Conservation (phyloP, 2,329 filamentous ascomycete genomes). For the Phaeosphaeria sp. region DNA sequence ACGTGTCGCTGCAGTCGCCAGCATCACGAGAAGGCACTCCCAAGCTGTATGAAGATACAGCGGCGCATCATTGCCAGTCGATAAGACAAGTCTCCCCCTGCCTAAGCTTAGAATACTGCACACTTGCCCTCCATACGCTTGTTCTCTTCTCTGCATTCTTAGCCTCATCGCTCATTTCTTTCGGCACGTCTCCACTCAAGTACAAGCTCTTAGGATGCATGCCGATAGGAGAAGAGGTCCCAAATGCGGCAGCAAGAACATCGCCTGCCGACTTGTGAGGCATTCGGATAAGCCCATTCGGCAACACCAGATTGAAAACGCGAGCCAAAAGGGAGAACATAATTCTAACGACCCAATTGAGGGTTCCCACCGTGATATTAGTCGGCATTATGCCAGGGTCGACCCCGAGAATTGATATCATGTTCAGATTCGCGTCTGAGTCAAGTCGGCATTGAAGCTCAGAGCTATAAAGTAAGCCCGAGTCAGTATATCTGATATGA, state of each 20-base stretch:
- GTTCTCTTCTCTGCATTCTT: neutral
- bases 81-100: neutral
- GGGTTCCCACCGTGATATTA: neutral
- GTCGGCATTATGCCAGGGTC: neutral
- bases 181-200: neutral
- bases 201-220: neutral
- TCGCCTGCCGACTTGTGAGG: neutral
- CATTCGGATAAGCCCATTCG: neutral
- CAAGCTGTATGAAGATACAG: too few species aligned
- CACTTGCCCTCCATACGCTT: neutral
- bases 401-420: neutral
- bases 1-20: too few species aligned
- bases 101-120: neutral
- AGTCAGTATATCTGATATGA: neutral
- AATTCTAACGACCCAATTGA: neutral
- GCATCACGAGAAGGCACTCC: too few species aligned
- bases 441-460: slow-evolving; percentile 1
- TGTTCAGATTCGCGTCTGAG: neutral
- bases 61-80: neutral
- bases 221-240: neutral
- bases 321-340: neutral
- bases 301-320: neutral
- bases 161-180: neutral
- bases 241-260: neutral
- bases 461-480: neutral